These are phyloP conservation scores for Ophiostoma populinum DNA, from an alignment of 2,329 filamentous ascomycete genomes.

Conservation along the genomic window DNA sequence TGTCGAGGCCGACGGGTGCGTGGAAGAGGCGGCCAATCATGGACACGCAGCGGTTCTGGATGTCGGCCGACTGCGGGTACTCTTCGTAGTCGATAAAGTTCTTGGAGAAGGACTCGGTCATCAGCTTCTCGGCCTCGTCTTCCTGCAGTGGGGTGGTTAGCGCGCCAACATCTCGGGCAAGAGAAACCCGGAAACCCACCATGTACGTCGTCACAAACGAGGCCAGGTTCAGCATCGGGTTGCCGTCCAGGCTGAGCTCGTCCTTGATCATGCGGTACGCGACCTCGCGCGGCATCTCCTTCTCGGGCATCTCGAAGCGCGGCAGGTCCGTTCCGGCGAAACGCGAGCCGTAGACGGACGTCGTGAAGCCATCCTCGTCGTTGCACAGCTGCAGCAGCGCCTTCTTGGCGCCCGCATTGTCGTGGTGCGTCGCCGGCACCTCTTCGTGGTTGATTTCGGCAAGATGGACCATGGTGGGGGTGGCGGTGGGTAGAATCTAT, in stretches of 20 bases:
- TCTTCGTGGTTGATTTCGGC: conserved; percentile 22
- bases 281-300: conserved; percentile 77
- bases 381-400: conserved; percentile 30
- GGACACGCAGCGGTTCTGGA: conserved; percentile 81
- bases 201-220: conserved; percentile 4
- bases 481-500: not conserved
- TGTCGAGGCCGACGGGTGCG: conserved; percentile 37
- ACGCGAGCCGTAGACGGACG: conserved; percentile 73
- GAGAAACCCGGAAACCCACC: not conserved
- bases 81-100: conserved; percentile 91
- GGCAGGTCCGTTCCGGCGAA: conserved; percentile 67
- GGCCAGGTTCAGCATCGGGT: conserved; percentile 59
- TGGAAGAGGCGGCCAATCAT: conserved; percentile 88
- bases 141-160: no score
- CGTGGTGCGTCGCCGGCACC: conserved; percentile 14
- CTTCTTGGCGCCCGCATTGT: conserved; percentile 23
- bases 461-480: conserved; percentile 33
- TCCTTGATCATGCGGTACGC: conserved; percentile 98
- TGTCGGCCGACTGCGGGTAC: conserved; percentile 64
- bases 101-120: conserved; percentile 80
- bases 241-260: conserved; percentile 78
- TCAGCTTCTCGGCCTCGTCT: conserved; percentile 89
- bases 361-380: conserved; percentile 44
- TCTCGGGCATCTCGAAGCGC: conserved; percentile 64
- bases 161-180: no score